Evolutionary conservation across 2,329 filamentous ascomycete genomes (phyloP).

Genomic region (Diplodia sapinea): DNA sequence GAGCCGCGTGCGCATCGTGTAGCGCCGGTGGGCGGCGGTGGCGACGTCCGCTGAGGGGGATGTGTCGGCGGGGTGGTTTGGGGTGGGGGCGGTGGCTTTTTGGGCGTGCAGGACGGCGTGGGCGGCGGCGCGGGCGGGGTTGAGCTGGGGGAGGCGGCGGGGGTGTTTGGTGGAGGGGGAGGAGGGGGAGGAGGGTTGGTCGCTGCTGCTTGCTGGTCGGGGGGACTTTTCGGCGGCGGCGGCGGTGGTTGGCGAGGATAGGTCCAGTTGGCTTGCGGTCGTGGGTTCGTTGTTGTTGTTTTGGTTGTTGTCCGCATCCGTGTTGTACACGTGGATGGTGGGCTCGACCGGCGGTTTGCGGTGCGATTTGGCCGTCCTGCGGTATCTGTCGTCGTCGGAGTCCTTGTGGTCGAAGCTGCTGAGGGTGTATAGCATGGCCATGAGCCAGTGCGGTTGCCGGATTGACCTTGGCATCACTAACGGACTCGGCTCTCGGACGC

Average conservation of each 20-base stretch:
- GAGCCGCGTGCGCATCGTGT: constrained; percentile 5
- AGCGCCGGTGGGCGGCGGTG: constrained; percentile 1
- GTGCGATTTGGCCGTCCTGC: not conserved
- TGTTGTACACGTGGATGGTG: not conserved
- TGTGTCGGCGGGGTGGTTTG: not conserved
- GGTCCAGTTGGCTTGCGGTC: constrained; percentile 9
- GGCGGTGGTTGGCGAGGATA: not conserved
- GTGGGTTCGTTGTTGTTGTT: not conserved
- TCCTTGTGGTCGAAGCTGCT: constrained; percentile 8
- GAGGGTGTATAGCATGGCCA: constrained; percentile 15
- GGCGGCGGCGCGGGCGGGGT: constrained; percentile 5
- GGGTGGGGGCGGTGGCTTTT: not conserved
- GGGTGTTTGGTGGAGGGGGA: too few relatives aligned
- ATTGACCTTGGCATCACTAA: constrained; percentile 9
- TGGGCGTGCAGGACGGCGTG: not conserved
- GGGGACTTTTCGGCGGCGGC: not conserved
- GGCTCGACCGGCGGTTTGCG: not conserved
- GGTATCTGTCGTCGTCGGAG: constrained; percentile 3
- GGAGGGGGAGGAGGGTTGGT: not conserved
- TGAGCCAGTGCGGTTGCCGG: constrained; percentile 12
- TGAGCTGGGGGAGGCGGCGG: not conserved
- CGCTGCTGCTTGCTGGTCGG: not conserved
- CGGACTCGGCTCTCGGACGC: not conserved
- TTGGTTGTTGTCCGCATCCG: not conserved
- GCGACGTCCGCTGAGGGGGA: not conserved